Conservation (phyloP, 352 stramenopile genomes). For the Globisporangium nodosum region DNA sequence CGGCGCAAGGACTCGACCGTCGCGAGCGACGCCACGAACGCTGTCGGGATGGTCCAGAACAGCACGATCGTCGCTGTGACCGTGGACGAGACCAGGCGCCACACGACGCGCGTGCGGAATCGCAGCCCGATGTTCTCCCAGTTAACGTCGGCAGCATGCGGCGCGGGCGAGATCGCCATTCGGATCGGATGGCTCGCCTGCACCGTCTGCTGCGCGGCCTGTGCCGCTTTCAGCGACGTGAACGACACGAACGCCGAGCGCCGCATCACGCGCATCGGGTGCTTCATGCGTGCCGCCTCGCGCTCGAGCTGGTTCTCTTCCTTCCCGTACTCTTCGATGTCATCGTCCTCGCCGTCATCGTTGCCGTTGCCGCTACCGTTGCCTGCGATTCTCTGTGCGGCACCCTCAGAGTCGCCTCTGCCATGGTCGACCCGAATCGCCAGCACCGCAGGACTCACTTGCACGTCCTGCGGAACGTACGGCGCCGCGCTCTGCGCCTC, state of each 20-base stretch:
- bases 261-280: conserved; percentile 60
- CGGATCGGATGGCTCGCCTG: conserved; percentile 50
- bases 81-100: conserved; percentile 40
- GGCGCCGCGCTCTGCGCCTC: conserved; percentile 16
- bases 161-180: conserved; percentile 47
- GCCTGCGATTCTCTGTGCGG: background rate
- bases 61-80: conserved; percentile 65
- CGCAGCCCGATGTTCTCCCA: conserved; percentile 69
- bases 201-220: conserved; percentile 65
- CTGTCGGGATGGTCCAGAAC: conserved; percentile 82
- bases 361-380: background rate
- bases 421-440: conserved; percentile 3
- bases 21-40: conserved; percentile 65
- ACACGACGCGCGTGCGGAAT: conserved; percentile 42
- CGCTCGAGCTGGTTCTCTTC: conserved; percentile 46
- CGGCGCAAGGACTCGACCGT: conserved; percentile 62
- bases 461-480: conserved; percentile 5
- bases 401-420: conserved; percentile 1
- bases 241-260: conserved; percentile 75
- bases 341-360: conserved; percentile 23
- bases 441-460: background rate
- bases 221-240: conserved; percentile 59
- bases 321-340: conserved; percentile 18
- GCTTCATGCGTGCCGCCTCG: conserved; percentile 35
- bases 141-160: conserved; percentile 60